These are phyloP conservation scores for Artemisia annua DNA, from an alignment of 129 eudicot genomes.

Conservation along the genomic window DNA sequence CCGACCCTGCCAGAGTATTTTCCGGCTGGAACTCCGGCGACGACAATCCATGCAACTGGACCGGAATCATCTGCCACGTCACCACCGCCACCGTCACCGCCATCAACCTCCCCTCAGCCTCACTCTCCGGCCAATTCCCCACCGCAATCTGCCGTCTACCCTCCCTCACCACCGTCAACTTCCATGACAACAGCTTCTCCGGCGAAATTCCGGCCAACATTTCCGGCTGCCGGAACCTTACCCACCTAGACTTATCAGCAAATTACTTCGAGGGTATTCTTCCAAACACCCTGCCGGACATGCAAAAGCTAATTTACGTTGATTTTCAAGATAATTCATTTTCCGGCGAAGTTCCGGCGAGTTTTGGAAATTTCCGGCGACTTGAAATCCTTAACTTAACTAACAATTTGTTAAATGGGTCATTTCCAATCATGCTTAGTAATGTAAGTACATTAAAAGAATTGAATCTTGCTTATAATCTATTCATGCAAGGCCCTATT, in stretches of 20 bases:
- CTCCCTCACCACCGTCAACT: conserved; percentile 50
- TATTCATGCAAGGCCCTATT: conserved; percentile 41
- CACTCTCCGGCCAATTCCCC: conserved; percentile 65
- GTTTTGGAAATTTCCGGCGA: conserved; percentile 44
- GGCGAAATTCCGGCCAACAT: conserved; percentile 52
- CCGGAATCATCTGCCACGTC: conserved; percentile 55
- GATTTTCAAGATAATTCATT: conserved; percentile 47
- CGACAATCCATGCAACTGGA: conserved; percentile 74
- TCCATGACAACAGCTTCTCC: conserved; percentile 48
- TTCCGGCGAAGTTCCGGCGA: conserved; percentile 53
- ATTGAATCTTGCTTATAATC: conserved; percentile 59
- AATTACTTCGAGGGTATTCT: conserved; percentile 50
- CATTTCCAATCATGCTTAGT: conserved; percentile 46
- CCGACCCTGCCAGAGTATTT: conserved; percentile 47
- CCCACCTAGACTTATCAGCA: conserved; percentile 57
- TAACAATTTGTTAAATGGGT: conserved; percentile 48
- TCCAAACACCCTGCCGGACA: conserved; percentile 49
- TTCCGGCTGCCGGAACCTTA: conserved; percentile 53
- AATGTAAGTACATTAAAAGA: conserved; percentile 44
- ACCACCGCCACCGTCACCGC: conserved; percentile 35
- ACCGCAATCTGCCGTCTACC: conserved; percentile 56
- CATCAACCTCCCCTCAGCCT: conserved; percentile 45
- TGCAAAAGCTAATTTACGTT: conserved; percentile 43
- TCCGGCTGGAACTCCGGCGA: conserved; percentile 58
- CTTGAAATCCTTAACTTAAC: conserved; percentile 43